A percentile compares a stretch with the other conserved stretches of the same genome.
Evolutionary conservation across 2,329 filamentous ascomycete species (phyloP).

Genomic region (Mycosphaerella sp.): DNA sequence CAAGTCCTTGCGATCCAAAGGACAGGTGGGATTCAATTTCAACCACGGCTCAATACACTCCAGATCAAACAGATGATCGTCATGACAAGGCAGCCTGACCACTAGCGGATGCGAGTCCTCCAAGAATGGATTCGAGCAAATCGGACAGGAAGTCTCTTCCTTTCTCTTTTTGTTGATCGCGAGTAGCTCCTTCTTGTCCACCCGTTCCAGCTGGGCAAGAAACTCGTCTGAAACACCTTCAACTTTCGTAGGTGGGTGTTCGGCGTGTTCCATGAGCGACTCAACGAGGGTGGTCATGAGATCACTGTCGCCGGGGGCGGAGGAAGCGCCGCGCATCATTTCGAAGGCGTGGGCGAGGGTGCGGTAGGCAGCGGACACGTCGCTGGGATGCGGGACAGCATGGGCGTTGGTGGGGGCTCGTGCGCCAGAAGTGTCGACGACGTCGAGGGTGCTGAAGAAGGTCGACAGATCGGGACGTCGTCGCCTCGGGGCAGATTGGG

Average conservation of each 20-base stretch:
- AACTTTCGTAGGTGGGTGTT: conserved; percentile 54
- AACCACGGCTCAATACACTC: conserved; percentile 62
- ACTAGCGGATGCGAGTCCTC: conserved; percentile 61
- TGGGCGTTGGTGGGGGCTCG: conserved; percentile 49
- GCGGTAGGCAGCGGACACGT: conserved; percentile 53
- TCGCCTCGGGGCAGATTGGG: conserved; percentile 18
- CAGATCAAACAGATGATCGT: conserved; percentile 57
- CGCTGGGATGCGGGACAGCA: conserved; percentile 54
- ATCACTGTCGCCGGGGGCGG: conserved; percentile 28
- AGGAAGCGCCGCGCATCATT: conserved; percentile 44
- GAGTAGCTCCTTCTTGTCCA: conserved; percentile 49
- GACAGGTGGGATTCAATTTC: conserved; percentile 58
- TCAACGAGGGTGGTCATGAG: conserved; percentile 53
- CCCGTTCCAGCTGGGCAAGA: conserved; percentile 54
- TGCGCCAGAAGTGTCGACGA: conserved; percentile 49
- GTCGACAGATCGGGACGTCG: conserved; percentile 59
- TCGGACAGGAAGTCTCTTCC: conserved; percentile 45
- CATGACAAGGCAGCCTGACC: conserved; percentile 56
- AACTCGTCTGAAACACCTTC: conserved; percentile 58
- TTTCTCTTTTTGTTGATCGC: conserved; percentile 33
- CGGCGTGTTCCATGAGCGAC: conserved; percentile 49
- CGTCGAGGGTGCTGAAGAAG: conserved; percentile 58
- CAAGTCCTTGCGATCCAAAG: conserved; percentile 55
- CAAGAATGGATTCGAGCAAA: conserved; percentile 55
- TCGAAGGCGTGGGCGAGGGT: conserved; percentile 56